Percentiles rank a stretch among this genome's conserved stretches.
These are phyloP conservation scores for Otatea glauca DNA, from an alignment of 176 grass and related monocot genomes.

Conservation along the genomic window DNA sequence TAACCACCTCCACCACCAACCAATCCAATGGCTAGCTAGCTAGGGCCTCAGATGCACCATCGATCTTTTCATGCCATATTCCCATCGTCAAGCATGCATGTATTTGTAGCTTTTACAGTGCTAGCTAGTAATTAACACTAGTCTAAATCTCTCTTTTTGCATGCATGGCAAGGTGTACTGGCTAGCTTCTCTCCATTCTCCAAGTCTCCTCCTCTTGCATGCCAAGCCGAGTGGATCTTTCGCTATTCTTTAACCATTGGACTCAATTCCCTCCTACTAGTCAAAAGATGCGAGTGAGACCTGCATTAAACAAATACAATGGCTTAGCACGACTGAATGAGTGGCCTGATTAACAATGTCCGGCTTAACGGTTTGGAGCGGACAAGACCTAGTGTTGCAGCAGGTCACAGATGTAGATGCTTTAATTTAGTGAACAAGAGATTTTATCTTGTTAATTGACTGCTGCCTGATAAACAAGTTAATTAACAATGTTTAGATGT, in stretches of 20 bases:
- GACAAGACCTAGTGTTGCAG: slow-evolving; percentile 8
- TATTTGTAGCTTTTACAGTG: neutral
- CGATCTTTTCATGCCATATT: neutral
- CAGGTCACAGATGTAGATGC: slow-evolving; percentile 36
- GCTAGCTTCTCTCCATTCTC: neutral
- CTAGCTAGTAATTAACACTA: neutral
- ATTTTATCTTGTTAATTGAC: neutral
- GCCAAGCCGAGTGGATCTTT: neutral
- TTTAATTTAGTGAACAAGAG: slow-evolving; percentile 1
- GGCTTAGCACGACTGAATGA: neutral
- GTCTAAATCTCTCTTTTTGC: neutral
- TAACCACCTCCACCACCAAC: neutral
- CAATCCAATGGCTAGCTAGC: neutral
- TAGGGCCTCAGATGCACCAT: neutral
- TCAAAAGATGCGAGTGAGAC: slow-evolving; percentile 16
- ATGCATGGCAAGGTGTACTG: neutral
- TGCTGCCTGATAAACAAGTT: neutral
- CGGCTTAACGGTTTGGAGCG: slow-evolving; percentile 9
- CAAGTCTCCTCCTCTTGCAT: neutral
- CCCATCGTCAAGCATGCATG: neutral
- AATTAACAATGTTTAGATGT: neutral
- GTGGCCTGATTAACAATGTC: neutral
- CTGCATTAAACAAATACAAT: slow-evolving; percentile 7
- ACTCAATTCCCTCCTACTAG: neutral
- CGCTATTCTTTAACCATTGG: neutral